Base-by-base conservation (phyloP, 148 eudicot genomes). In the Camellia granthamiana region DNA sequence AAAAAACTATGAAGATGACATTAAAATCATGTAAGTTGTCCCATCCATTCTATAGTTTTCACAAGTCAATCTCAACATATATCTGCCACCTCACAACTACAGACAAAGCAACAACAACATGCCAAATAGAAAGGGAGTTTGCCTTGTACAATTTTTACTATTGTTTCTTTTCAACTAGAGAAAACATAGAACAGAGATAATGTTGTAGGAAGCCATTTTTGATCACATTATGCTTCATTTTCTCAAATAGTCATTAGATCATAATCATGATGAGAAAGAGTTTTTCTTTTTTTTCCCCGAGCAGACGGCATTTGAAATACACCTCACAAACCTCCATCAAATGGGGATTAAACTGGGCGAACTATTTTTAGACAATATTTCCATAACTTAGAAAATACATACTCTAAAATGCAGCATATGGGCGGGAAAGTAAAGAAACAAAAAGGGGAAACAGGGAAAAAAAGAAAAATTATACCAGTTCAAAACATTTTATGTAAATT, bases 21-120 rank as follows among this genome's bases (percentile, higher is more conserved):
- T 60, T 43, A 21, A 77, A 77, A 77, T 77, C 59, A 46, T 47
- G 46, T 77, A 12, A 13, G 79, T 65, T 77, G 70, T 63, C 79
- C 83, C 82, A 83, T 80, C 81, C 88, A 80, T 85, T 79, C 74
- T 47, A 64, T 81, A 60, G 61, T 41, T 84, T 68, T 78, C 77
- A 51, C 59, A 12, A 75, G 82, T 81, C 82, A 81, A 74, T 49
- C 64, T 71, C 70, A 2, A 55, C 14, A 21, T n/a, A 56, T 74
- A 79, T 74, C 66, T 80, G 77, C 81, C 77, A 78, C 47, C 60
- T 70, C 78, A 30, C 38, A 81, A 78, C 87, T 64, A 60, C 52
- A 5, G 84, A 84, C 81, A 67, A 51, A 60, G 67, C 79, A 81
- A 78, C 87, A 65, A 78, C 56, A 78, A 64, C 49, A 43, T 12